These are phyloP conservation scores for Allium fistulosum DNA, from an alignment of 106 monocot genomes.

Conservation along the genomic window DNA sequence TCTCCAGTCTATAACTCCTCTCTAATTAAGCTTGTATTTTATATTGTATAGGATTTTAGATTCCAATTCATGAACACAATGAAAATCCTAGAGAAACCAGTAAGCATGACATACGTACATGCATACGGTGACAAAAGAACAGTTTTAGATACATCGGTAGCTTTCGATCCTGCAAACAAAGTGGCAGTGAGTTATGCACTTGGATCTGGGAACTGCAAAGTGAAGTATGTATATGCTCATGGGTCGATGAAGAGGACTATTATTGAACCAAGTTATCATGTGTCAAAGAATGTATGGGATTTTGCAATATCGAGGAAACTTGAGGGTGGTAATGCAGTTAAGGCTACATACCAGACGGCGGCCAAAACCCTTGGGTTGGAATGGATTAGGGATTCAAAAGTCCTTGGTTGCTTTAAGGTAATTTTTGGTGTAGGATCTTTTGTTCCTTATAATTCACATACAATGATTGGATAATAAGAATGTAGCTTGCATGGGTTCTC, in stretches of 20 bases:
- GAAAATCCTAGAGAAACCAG: conserved; percentile 38
- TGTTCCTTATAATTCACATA: too few relatives aligned
- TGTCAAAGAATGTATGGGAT: conserved; percentile 67
- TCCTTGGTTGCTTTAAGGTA: conserved; percentile 86
- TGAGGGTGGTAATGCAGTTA: conserved; percentile 45
- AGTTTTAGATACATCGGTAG: conserved; percentile 44
- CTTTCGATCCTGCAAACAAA: conserved; percentile 73
- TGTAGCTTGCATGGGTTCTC: too few relatives aligned
- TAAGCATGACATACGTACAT: conserved; percentile 73
- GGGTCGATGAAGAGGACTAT: conserved; percentile 45
- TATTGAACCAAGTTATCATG: conserved; percentile 73
- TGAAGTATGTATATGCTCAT: conserved; percentile 78
- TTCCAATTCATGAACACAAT: conserved; percentile 89
- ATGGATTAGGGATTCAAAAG: conserved; percentile 74
- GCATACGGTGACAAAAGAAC: conserved; percentile 34
- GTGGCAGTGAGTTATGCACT: conserved; percentile 46
- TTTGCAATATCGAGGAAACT: conserved; percentile 65
- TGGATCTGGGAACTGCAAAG: conserved; percentile 42
- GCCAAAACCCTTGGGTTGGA: conserved; percentile 62
- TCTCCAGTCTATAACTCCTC: too few relatives aligned
- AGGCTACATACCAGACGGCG: conserved; percentile 61
- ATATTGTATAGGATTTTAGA: conserved; percentile 44
- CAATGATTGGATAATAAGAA: too few relatives aligned
- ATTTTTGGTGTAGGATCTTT: background rate
- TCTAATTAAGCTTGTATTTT: too few relatives aligned